Base-by-base conservation (phyloP, 2,329 filamentous ascomycete species). In the Leptographium procerum region DNA sequence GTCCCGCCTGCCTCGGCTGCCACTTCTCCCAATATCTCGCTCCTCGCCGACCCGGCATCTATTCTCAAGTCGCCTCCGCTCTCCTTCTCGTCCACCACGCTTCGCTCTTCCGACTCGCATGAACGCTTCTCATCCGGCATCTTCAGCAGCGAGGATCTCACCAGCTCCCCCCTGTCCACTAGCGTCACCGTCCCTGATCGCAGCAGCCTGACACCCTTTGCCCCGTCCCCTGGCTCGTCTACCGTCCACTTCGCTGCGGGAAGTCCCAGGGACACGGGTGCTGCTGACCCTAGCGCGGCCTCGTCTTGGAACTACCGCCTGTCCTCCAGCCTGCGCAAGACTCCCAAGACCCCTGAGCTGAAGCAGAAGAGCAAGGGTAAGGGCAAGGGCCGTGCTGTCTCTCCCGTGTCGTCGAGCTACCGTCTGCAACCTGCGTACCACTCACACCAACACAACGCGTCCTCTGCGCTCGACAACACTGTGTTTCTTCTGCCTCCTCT, bases 261-360 rank as follows among this genome's bases (percentile, higher is more conserved):
- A n/a, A n/a, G 73, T 66, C 63, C 64, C 61, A 66, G 61, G 57
- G 55, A 63, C 57, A 66, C 71, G 22, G 43, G 29, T 29, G 48
- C 52, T 68, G 70, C 29, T n/a, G 13, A 14, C 24, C 28, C 40
- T 48, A 22, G 16, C 33, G 52, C 47, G 8, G 29, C 51, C 22
- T 71, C 77, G 19, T 74, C 79, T 57, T 80, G 77, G 75, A 80
- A 77, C 66, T 78, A 79, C 64, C 77, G 76, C 62, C 73, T 83
- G 67, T 71, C 77, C 52, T 79, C 80, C 63, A 80, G 79, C 57
- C 66, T 83, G 59, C 79, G 80, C 58, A 80, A 79, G 66, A 78
- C 82, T 22, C 70, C 72, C 51, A 70, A 69, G 33, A 75, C 72
- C 51, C 71, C 72, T 24, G 74, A 78, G 63, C 62, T 69, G 58